Evolutionary conservation across 352 stramenopile species (phyloP), one percentile per base, ranked within the genome.

Genomic region (Pythium coloratum): DNA sequence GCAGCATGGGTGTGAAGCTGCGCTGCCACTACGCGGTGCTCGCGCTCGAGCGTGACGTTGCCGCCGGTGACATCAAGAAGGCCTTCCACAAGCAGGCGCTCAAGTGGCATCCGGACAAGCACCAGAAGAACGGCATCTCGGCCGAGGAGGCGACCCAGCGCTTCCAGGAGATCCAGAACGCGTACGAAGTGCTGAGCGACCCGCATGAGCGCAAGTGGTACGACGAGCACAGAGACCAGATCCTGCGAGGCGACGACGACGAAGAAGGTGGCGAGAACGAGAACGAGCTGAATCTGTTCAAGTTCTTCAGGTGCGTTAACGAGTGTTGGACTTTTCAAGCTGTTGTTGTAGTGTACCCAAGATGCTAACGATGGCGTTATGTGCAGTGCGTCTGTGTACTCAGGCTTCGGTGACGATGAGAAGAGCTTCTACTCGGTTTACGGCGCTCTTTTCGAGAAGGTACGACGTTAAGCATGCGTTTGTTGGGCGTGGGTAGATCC

Each of bases 121-220:
- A 94, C 68, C 82, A 92, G 62, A 65, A 83, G 66, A 86, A 89
- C 62, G 75, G 75, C 33, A 80, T 93, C 56, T 86, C 84, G 34
- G 72, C 69, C 53, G 88, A 92, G 14, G 88, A 94, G 59, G 84
- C 88, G 13, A 96, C 88, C 24, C 60, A 84, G 66, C 75, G 81
- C 50, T 96, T 96, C 75, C 86, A 96, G 69, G 83, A 88, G 67
- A 90, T 96, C 62, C 88, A 96, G 73, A 91, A 75, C 67, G 86
- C 88, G 14, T 96, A 96, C 71, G 85, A 92, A 66, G 86, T 96
- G 68, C 81, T 96, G 34, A 94, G 83, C 55, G 85, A 96, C 70
- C 72, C 82, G 50, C 85, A 93, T 59, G 84, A 94, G 69, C 85
- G 85, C 72, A 91, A 94, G 75, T 96, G 88, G 88, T 96, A 96